Evolutionary conservation across 2,329 filamentous ascomycete species (phyloP).

Genomic region (Hypocrella siamensis): DNA sequence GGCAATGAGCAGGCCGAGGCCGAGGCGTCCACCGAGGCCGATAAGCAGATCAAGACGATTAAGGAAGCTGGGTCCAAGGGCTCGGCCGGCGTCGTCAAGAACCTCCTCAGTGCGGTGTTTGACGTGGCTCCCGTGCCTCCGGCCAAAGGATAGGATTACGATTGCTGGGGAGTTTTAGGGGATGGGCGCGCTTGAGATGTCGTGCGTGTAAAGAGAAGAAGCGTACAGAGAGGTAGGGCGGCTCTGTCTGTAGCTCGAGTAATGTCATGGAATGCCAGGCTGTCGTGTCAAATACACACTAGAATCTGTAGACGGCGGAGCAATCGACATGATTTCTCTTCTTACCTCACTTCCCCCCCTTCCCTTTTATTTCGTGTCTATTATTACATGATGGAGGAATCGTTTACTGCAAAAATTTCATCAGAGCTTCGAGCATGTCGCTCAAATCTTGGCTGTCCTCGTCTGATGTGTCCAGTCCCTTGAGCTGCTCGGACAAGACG

Average conservation of each 20-base stretch:
- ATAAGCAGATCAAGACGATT: conserved; percentile 70
- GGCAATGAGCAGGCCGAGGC: conserved; percentile 70
- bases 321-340: neutral
- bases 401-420: conserved; percentile 28
- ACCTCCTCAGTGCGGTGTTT: conserved; percentile 72
- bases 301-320: neutral
- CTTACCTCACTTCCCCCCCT: too few species aligned
- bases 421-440: conserved; percentile 38
- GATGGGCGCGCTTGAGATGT: too few species aligned
- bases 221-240: too few species aligned
- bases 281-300: too few species aligned
- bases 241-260: too few species aligned
- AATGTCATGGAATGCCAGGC: too few species aligned
- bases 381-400: neutral
- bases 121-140: conserved; percentile 58
- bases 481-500: conserved; percentile 49
- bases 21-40: conserved; percentile 65
- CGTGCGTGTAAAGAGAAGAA: too few species aligned
- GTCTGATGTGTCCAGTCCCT: conserved; percentile 38
- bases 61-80: conserved; percentile 64
- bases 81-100: conserved; percentile 64
- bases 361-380: neutral
- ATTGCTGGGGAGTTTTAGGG: too few species aligned
- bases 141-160: neutral
- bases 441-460: conserved; percentile 41